Percentiles rank a stretch among this genome's conserved stretches.
Conservation (phyloP, 352 stramenopile species). For the Pythium brassicae region DNA sequence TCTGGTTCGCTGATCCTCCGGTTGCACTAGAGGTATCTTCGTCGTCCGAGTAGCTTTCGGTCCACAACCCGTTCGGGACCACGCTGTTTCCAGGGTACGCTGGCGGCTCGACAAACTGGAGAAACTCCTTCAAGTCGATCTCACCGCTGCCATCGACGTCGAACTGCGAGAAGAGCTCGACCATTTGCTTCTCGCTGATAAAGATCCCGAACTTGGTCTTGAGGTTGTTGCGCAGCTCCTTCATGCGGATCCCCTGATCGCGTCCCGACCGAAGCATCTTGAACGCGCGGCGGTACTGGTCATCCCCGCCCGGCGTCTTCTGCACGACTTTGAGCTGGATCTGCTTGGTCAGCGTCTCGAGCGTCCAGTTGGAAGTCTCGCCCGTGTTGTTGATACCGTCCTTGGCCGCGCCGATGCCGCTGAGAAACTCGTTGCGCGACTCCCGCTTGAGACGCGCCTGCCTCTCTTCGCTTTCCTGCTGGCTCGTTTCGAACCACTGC, state of each 20-base stretch:
- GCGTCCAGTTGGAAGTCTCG: conserved; percentile 53
- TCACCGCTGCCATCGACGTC: conserved; percentile 59
- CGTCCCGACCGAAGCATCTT: conserved; percentile 71
- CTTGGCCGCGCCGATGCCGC: conserved; percentile 21
- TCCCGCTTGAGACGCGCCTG: conserved; percentile 45
- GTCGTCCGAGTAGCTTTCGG: conserved; percentile 22
- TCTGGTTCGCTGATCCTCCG: background rate
- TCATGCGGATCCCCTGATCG: conserved; percentile 63
- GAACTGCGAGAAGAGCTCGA: conserved; percentile 57
- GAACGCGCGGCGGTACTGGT: conserved; percentile 76
- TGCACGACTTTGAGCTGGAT: conserved; percentile 80
- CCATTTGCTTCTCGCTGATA: conserved; percentile 68
- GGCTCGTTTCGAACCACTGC: conserved; percentile 74
- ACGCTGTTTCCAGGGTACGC: conserved; percentile 54
- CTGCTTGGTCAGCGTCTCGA: conserved; percentile 59
- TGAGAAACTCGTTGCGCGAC: conserved; percentile 62
- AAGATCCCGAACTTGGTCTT: conserved; percentile 79
- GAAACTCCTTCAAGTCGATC: conserved; percentile 75
- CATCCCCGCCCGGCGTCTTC: conserved; percentile 67
- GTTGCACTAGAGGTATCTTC: conserved; percentile 10
- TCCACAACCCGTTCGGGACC: conserved; percentile 62
- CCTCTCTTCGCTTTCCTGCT: conserved; percentile 66
- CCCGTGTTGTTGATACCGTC: conserved; percentile 38
- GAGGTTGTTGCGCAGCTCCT: conserved; percentile 71
- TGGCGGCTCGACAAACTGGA: conserved; percentile 62